Evolutionary conservation across 108 stramenopile genomes (phyloP), one percentile per base, ranked within the genome.

Genomic region (Hondaea fermentalgiana): DNA sequence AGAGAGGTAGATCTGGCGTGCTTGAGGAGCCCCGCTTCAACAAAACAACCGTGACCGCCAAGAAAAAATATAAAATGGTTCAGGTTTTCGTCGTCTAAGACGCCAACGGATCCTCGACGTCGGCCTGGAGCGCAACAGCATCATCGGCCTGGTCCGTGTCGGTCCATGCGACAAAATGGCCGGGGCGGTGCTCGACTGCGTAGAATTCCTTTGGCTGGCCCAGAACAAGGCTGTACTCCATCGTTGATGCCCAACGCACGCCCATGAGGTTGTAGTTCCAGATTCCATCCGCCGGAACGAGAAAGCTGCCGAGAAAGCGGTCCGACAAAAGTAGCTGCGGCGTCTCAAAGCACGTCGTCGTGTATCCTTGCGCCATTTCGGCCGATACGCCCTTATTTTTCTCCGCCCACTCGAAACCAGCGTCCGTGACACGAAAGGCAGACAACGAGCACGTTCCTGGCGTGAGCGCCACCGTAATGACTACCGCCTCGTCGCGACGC

Each of bases 211-310:
- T 21, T 14, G 94, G 94, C 57, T 91, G 92, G 90, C 96, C 98
- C 90, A 98, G 94, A 88, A 95, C 96, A 89, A 99, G 90, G 47
- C 91, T 59, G 58, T 98, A 99, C 59, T 97, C 94, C 98, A 98
- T 98, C 44, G 95, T 94, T 25, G 89, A 90, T 53, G 92, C 95
- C 93, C 97, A 97, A 90, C 97, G 98, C 55, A 98, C 97, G 55
- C 98, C 99, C 94, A 98, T 97, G 93, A 99, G 98, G 93, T 98
- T 98, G 92, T 98, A 99, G 91, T 99, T 99, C 99, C 99, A 99
- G 29, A 97, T 90, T 45, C 96, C 97, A 57, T 95, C 95, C 60
- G 95, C 94, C 12, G 99, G 98, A 5, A 99, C 97, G 96, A 99
- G 94, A 91, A 99, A 99, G 93, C 98, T 97, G 3, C 99, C 99